phyloP scores from a whole-genome alignment of 306 rosid genomes.

The Hippophae gyantsensis region DNA sequence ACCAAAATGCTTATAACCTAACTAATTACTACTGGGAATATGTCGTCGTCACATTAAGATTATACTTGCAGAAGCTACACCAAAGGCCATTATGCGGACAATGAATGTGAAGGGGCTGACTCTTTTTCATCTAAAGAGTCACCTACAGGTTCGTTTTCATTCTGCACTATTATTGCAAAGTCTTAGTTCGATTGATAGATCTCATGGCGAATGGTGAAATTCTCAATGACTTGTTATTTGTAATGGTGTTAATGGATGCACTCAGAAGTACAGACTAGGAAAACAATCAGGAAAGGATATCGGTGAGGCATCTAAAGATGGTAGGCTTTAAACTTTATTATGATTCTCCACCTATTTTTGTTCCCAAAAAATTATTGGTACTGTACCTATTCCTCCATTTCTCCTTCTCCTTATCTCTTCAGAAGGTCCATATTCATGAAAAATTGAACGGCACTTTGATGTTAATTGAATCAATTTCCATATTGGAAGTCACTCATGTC shows the following conservation, averaged over 20 bases:
- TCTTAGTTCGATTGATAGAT: slow-evolving; percentile 1
- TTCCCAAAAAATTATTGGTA: slow-evolving; percentile 2
- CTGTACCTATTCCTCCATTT: slow-evolving; percentile 4
- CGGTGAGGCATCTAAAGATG: slow-evolving; percentile 81
- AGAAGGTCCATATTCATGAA: slow-evolving; percentile 5
- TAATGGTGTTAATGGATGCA: slow-evolving; percentile 16
- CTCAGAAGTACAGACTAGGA: slow-evolving; percentile 95
- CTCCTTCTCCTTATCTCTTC: slow-evolving; percentile 9
- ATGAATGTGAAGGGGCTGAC: slow-evolving; percentile 99
- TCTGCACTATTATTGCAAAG: not conserved
- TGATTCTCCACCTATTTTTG: slow-evolving; percentile 18
- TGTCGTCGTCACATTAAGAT: slow-evolving; percentile 11
- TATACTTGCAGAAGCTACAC: slow-evolving; percentile 88
- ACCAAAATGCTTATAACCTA: not conserved
- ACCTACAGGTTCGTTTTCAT: slow-evolving; percentile 67
- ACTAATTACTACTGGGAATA: not conserved
- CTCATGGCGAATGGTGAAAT: slow-evolving; percentile 16
- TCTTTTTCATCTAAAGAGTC: slow-evolving; percentile 95
- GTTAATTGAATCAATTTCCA: not conserved
- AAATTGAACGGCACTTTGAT: slow-evolving; percentile 1
- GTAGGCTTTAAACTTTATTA: slow-evolving; percentile 34
- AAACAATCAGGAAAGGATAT: slow-evolving; percentile 95
- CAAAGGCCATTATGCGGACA: slow-evolving; percentile 96
- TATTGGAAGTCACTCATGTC: not conserved
- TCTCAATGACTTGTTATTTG: slow-evolving; percentile 5